Conservation (phyloP, 2,329 filamentous ascomycete genomes). For the Aspergillus ruber region DNA sequence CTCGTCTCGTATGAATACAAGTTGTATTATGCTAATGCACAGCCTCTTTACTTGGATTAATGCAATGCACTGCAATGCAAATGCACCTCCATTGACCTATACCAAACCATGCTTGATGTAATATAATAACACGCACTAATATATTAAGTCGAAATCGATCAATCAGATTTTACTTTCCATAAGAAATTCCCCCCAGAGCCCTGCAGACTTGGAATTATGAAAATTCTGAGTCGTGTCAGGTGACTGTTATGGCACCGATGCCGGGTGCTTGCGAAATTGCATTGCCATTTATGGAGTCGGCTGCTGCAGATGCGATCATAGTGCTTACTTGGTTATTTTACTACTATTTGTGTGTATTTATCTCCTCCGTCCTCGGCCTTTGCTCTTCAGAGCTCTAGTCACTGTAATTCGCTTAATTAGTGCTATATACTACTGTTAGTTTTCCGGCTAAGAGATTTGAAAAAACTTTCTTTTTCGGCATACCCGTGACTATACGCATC, state of each 20-base stretch:
- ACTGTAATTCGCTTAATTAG: too few species aligned
- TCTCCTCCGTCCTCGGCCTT: too few species aligned
- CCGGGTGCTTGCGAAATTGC: background rate
- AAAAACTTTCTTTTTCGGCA: too few species aligned
- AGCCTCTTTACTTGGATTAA: background rate
- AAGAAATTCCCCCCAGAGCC: background rate
- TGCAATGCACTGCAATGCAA: background rate
- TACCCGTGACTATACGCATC: too few species aligned
- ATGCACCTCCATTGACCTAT: background rate
- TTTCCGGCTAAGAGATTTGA: too few species aligned
- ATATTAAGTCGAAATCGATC: background rate
- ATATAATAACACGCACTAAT: background rate
- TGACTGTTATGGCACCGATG: slow-evolving; percentile 5
- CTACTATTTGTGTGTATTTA: too few species aligned
- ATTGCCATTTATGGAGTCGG: background rate
- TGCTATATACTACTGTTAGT: too few species aligned
- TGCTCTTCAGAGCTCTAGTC: too few species aligned
- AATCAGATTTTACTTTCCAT: background rate
- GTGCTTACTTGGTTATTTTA: too few species aligned
- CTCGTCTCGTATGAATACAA: background rate
- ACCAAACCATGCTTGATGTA: too few species aligned
- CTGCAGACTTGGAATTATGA: background rate
- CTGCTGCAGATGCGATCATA: background rate
- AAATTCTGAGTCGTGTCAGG: slow-evolving; percentile 3
- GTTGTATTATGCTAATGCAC: background rate